phyloP scores from a whole-genome alignment of 305 asterid species.

The Fraxinus angustifolia region DNA sequence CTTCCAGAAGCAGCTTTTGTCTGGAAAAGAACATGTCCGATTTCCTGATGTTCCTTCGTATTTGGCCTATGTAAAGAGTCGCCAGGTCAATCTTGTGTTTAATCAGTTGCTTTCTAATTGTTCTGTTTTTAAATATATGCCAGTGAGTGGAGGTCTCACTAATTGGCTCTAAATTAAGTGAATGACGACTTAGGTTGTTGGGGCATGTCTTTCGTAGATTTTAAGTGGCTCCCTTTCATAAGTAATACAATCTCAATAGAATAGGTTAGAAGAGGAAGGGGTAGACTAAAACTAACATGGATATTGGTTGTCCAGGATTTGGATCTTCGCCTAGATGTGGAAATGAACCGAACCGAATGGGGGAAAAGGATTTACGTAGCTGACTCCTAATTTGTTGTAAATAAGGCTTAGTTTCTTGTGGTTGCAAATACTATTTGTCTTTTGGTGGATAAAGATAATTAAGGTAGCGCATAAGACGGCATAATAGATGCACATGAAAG shows the following conservation, averaged over 20 bases:
- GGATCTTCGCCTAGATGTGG: neutral
- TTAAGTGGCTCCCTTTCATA: neutral
- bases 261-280: neutral
- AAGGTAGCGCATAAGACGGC: neutral
- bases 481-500: neutral
- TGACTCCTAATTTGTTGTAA: neutral
- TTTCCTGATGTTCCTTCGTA: constrained; percentile 49
- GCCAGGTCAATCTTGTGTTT: constrained; percentile 34
- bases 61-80: constrained; percentile 48
- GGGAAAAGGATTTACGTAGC: neutral
- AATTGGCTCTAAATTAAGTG: neutral
- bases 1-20: constrained; percentile 38
- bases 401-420: neutral
- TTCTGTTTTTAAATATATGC: neutral
- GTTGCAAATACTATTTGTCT: neutral
- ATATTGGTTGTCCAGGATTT: neutral
- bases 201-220: neutral
- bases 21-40: constrained; percentile 36
- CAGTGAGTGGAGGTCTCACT: neutral
- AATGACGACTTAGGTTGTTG: neutral
- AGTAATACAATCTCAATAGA: neutral
- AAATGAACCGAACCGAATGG: neutral
- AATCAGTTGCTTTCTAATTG: neutral
- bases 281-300: neutral
- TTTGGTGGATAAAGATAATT: neutral